A percentile compares a stretch with the other conserved stretches of the same genome.
These are phyloP conservation scores for Crithidia bombi DNA, from an alignment of 208 protist genomes.

Conservation along the genomic window DNA sequence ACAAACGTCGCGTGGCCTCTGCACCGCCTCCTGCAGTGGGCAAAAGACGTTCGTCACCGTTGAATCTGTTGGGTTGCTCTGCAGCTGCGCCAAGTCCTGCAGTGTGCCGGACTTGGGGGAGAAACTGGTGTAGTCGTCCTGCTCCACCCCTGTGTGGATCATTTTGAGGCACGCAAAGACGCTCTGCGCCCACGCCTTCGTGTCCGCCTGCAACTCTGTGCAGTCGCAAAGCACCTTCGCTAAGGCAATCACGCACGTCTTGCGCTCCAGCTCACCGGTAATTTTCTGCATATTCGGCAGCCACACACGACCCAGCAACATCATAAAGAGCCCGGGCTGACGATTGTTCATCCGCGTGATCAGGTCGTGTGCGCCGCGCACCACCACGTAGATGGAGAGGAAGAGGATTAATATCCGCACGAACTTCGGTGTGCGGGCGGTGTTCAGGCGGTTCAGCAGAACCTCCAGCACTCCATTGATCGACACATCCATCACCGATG, in stretches of 20 bases:
- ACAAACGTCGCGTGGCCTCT: slow-evolving; percentile 73
- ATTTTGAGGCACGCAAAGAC: slow-evolving; percentile 77
- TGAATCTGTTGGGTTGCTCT: slow-evolving; percentile 20
- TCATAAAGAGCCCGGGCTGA: slow-evolving; percentile 81
- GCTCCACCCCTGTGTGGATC: slow-evolving; percentile 72
- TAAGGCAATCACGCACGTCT: slow-evolving; percentile 83
- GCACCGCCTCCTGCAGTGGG: slow-evolving; percentile 74
- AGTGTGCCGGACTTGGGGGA: slow-evolving; percentile 44
- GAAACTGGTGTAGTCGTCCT: slow-evolving; percentile 84
- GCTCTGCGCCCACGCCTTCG: slow-evolving; percentile 58
- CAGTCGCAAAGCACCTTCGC: slow-evolving; percentile 74
- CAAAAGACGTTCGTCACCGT: slow-evolving; percentile 70
- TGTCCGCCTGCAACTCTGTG: slow-evolving; percentile 59
- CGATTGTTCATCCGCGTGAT: slow-evolving; percentile 67
- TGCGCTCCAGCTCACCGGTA: slow-evolving; percentile 76
- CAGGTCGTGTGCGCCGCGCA: slow-evolving; percentile 62
- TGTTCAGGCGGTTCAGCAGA: slow-evolving; percentile 73
- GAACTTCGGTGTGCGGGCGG: slow-evolving; percentile 86
- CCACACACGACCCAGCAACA: slow-evolving; percentile 81
- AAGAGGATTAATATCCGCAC: slow-evolving; percentile 91
- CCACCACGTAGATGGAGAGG: slow-evolving; percentile 71
- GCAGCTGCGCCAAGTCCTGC: slow-evolving; percentile 36
- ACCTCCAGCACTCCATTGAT: slow-evolving; percentile 66
- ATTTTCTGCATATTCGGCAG: slow-evolving; percentile 87
- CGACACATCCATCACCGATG: slow-evolving; percentile 59